A percentile compares a stretch with the other conserved stretches of the same genome.
Evolutionary conservation across 1,284 basidiomycete species (phyloP).

Genomic region (Stereum hirsutum): DNA sequence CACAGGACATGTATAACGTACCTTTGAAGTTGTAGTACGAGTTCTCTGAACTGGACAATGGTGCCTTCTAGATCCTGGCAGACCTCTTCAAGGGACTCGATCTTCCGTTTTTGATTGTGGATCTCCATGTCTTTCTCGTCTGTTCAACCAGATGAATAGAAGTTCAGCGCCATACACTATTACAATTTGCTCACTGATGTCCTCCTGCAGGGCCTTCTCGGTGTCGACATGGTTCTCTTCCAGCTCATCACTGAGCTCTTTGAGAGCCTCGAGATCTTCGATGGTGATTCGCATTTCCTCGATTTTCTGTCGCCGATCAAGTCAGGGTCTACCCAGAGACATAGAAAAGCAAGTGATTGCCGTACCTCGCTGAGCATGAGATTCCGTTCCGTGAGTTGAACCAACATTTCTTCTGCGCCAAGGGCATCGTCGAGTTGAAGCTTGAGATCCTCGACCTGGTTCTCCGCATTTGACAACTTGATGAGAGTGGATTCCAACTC

Average conservation of each 20-base stretch:
- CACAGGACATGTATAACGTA: conserved; percentile 22
- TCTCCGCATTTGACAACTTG: conserved; percentile 79
- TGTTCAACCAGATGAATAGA: conserved; percentile 18
- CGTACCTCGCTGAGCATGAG: conserved; percentile 79
- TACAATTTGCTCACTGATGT: conserved; percentile 53
- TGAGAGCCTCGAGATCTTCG: conserved; percentile 92
- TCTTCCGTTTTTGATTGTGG: conserved; percentile 57
- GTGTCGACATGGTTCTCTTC: conserved; percentile 96
- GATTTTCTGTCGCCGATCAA: conserved; percentile 58
- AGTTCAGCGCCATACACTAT: not conserved
- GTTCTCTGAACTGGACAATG: conserved; percentile 84
- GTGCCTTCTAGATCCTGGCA: conserved; percentile 84
- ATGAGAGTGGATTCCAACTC: conserved; percentile 74
- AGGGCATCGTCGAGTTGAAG: conserved; percentile 91
- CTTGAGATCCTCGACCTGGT: conserved; percentile 91
- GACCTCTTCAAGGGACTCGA: conserved; percentile 63
- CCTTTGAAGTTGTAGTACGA: conserved; percentile 79
- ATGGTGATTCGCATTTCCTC: conserved; percentile 94
- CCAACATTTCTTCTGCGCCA: conserved; percentile 93
- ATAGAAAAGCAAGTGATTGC: conserved; percentile 2
- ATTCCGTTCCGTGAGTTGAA: conserved; percentile 93
- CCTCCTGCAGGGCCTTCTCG: conserved; percentile 87
- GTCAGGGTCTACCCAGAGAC: not conserved
- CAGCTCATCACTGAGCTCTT: conserved; percentile 94
- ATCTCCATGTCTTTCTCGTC: conserved; percentile 67